Base-by-base conservation (phyloP, 139 green algal genomes). In the Coccomyxa sp. region DNA sequence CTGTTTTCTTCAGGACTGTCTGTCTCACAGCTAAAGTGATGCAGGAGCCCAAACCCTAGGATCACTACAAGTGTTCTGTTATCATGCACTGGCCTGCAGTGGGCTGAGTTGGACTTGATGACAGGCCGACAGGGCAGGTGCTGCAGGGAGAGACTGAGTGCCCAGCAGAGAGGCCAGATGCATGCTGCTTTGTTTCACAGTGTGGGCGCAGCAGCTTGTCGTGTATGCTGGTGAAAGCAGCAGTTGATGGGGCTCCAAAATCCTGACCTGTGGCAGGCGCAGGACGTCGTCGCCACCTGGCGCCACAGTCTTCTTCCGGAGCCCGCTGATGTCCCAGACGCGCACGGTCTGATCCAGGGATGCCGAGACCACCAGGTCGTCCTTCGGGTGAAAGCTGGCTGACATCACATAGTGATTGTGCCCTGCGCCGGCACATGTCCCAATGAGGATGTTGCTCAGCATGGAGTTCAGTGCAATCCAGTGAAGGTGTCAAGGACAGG, bases 371-470 rank as follows among this genome's bases (percentile, higher is more conserved):
- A 96, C 91, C 73, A 96, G 85, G 82, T 88, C 84, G 41, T 86
- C 78, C 85, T 98, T 98, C 39, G 91, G 86, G 88, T 99, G 97
- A 86, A 99, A 99, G 68, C 85, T 83, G 14, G 97, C 97, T 81
- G 95, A 99, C 97, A 99, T 99, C n/a, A 99, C 97, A 81, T 99
- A 99, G 86, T 99, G 97, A 82, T 99, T 99, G 90, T 99, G 97
- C 9, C 97, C 96, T 81, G 73, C 71, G 5, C 50, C 18, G 18
- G 27, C 50, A 5, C 22, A n/a, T n/a, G n/a, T n/a, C n/a, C n/a
- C n/a, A n/a, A n/a, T n/a, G n/a, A n/a, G n/a, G n/a, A n/a, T n/a
- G n/a, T n/a, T n/a, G n/a, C n/a, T n/a, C n/a, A n/a, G n/a, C n/a
- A n/a, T n/a, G n/a, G n/a, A n/a, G n/a, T n/a, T n/a, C n/a, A n/a